Conservation (phyloP, 208 protist genomes). For the Acanthamoeba divionensis region DNA sequence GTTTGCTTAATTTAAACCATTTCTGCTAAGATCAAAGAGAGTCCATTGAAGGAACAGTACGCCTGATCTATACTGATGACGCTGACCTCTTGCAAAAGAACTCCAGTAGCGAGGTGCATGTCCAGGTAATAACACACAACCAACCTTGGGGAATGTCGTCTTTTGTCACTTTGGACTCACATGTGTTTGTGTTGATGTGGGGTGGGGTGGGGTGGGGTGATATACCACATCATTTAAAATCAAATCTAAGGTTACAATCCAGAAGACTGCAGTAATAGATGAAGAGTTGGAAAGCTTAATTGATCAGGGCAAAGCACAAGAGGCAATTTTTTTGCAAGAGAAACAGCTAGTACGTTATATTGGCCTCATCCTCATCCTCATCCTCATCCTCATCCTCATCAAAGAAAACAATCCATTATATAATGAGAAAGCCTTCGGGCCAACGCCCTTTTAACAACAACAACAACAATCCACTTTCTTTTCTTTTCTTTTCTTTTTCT, state of each 20-base stretch:
- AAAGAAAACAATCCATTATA: neutral
- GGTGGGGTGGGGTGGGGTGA: too few species aligned
- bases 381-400: too few species aligned
- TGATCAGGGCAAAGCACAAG: neutral
- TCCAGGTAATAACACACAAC: too few species aligned
- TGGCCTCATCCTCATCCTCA: too few species aligned
- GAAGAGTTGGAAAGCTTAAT: neutral
- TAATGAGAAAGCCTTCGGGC: neutral
- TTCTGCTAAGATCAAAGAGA: neutral
- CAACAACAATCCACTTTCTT: too few species aligned
- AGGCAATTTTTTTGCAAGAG: neutral
- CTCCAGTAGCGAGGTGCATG: neutral
- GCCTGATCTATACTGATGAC: neutral
- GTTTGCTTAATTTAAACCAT: neutral
- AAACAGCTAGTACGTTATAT: neutral
- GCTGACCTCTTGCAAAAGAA: neutral
- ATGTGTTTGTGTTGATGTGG: too few species aligned
- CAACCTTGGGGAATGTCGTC: too few species aligned
- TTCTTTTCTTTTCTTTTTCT: neutral
- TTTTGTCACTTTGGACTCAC: too few species aligned
- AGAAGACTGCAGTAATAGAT: conserved; percentile 3
- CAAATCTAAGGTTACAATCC: conserved; percentile 7
- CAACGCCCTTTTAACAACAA: neutral
- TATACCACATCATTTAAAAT: too few species aligned
- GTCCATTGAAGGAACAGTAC: neutral